Evolutionary conservation across 495 filamentous ascomycete genomes (phyloP), one percentile per base, ranked within the genome.

Genomic region (Ascodesmis nigricans): DNA sequence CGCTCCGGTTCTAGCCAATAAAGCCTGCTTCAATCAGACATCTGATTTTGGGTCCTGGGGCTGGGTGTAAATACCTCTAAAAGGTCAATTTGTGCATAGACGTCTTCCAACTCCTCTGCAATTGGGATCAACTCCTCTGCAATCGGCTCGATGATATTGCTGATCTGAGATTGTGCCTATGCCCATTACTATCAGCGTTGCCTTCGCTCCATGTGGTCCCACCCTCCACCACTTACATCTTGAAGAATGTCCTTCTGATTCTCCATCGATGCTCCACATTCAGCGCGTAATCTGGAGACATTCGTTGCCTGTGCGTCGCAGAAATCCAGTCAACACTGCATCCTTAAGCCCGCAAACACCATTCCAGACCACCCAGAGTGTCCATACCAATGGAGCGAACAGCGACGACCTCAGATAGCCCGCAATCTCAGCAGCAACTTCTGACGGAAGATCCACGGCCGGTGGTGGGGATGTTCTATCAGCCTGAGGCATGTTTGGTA

Each of bases 11-110:
- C 40, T 31, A 18, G 32, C 32, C 31, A 52, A 33, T 18, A 52
- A 13, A 9, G 38, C 35, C 46, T 50, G 21, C 11, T 23, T 5
- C 11, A 9, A 11, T 31, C 3, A 31, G 29, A 3, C 14, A 28
- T n/a, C n/a, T n/a, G n/a, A n/a, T n/a, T n/a, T n/a, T n/a, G n/a
- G n/a, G n/a, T n/a, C n/a, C n/a, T n/a, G 1, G 24, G 7, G 19
- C 9, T 11, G 29, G 9, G 17, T 32, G 3, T 4, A 25, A 22
- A 38, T 35, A 50, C 47, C 35, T 52, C 48, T 19, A 52, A 40
- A 5, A 52, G 36, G 29, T 52, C 48, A 32, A 52, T 52, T 25
- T 52, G 48, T 13, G 29, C 26, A 34, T 52, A 52, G 5, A 52
- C 40, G n/a, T 39, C 40, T 24, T 52, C 44, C 21, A 52, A 13